Base-by-base conservation (phyloP, 345 rosid species). In the Linum tenue region DNA sequence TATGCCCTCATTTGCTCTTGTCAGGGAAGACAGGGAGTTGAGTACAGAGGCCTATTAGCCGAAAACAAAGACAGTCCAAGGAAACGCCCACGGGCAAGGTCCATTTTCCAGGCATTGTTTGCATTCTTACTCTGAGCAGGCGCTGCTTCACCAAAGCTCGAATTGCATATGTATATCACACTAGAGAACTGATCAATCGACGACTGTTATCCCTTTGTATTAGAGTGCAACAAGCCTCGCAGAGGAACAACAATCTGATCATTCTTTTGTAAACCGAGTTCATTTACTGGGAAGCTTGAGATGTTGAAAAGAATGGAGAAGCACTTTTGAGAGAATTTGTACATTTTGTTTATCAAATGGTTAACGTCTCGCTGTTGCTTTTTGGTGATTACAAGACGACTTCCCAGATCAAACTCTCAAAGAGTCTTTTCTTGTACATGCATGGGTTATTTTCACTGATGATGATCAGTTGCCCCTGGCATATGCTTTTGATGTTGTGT, bases 101-200 rank as follows among this genome's bases (percentile, higher is more conserved):
- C 95, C 55, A 78, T 89, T 60, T 79, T 92, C 62, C 91, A 85
- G 78, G 83, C 89, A 48, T 68, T 92, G 12, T 81, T 87, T 79
- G 80, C 98, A 11, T 81, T 89, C 76, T 92, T 92, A 72, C 84
- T 91, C 59, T 91, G 78, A 85, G 11, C 53, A 5, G 53, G 14
- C 2, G 53, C 9, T 48, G 53, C 53, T 1, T 44, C 51, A 7
- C 51, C 2, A 48, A 48, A 48, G 14, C 14, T 48, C 14, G 9
- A 1, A 3, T 48, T 48, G 14, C 53, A 3, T 2, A 15, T 48
- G 7, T 2, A 48, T 3, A 48, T 48, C 9, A 43, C 50, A 43
- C 50, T 43, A 22, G 50, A 5, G 53, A 10, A 48, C 14, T 22
- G 31, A 22, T 48, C 53, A 48, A 12, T 48, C 53, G 53, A 10